Evolutionary conservation across 176 grass and related monocot genomes (phyloP), one percentile per base, ranked within the genome.

Genomic region (Coix lacrymajobi): DNA sequence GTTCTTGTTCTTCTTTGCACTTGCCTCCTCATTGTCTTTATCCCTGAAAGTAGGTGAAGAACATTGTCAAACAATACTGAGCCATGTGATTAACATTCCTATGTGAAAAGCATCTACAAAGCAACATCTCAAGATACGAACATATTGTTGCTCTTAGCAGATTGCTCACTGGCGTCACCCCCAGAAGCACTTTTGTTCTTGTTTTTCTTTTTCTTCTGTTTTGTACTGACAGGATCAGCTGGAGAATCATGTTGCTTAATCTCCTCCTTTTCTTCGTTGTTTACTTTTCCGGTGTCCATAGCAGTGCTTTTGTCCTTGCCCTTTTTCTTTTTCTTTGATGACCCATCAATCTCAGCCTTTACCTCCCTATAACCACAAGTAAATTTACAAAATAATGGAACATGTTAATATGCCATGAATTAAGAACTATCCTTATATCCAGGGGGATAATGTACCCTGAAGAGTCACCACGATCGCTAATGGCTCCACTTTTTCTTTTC

Each of bases 251-350:
- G 51, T 46, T 77, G 70, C 41, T 79, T 86, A 39, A 12, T 41
- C 15, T 81, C 77, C 15, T 81, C 77, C 52, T 88, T 90, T 48
- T 77, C 68, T 69, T 86, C 70, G 46, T 29, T 30, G 3, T n/a
- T 73, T 58, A 65, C 17, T 7, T 28, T 40, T 51, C 26, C 71
- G 3, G 26, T 79, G 13, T 78, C 69, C 49, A 87, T 61, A 54
- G n/a, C 9, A 72, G 65, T 73, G 19, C 14, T 86, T 75, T 90
- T 85, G 65, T 85, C 89, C 74, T 91, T 94, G 28, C 30, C 31
- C 30, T 84, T 94, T 67, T 88, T 94, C 77, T 90, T 97, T 76
- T 91, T 97, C 84, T 92, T 92, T 56, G 65, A 73, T 10, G 78
- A 2, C 1, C 34, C 57, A 26, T 75, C 87, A 81, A 69, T 83